These are phyloP conservation scores for Bondarzewia mesenterica DNA, from an alignment of 1,284 basidiomycete genomes.

Conservation along the genomic window DNA sequence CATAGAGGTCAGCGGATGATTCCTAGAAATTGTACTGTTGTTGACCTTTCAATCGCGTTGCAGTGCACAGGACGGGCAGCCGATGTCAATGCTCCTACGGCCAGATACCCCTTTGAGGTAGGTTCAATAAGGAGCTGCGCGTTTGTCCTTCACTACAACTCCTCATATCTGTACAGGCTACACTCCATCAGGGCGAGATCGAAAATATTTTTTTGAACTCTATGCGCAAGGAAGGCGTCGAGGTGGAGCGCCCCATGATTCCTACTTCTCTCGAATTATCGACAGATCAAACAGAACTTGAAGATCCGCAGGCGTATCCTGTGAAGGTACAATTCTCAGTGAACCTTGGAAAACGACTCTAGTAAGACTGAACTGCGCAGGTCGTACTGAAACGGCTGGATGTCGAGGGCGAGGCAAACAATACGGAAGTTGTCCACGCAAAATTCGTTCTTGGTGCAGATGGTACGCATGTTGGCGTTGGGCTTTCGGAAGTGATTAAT, in stretches of 20 bases:
- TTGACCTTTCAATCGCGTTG: neutral
- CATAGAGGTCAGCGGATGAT: constrained; percentile 40
- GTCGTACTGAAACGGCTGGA: constrained; percentile 27
- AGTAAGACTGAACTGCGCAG: constrained; percentile 14
- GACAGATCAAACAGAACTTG: constrained; percentile 30
- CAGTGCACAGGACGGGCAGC: constrained; percentile 54
- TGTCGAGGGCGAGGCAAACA: constrained; percentile 18
- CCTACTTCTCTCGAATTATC: constrained; percentile 50
- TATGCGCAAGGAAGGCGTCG: constrained; percentile 40
- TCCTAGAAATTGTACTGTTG: neutral
- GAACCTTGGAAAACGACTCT: neutral
- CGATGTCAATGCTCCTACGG: constrained; percentile 47
- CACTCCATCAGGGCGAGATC: constrained; percentile 70
- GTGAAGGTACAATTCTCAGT: constrained; percentile 37
- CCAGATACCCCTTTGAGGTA: constrained; percentile 59
- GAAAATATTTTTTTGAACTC: constrained; percentile 64
- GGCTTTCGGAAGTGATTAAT: neutral
- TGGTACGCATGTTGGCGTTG: constrained; percentile 22
- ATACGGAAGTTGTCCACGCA: constrained; percentile 38
- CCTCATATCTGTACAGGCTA: constrained; percentile 33
- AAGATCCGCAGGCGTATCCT: constrained; percentile 40
- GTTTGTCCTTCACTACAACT: neutral
- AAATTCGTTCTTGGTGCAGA: constrained; percentile 52
- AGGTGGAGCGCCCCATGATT: constrained; percentile 49
- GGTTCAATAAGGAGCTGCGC: neutral